Evolutionary conservation across 805 yeast species (phyloP), one percentile per base, ranked within the genome.

Genomic region (Starmerella davenportii): DNA sequence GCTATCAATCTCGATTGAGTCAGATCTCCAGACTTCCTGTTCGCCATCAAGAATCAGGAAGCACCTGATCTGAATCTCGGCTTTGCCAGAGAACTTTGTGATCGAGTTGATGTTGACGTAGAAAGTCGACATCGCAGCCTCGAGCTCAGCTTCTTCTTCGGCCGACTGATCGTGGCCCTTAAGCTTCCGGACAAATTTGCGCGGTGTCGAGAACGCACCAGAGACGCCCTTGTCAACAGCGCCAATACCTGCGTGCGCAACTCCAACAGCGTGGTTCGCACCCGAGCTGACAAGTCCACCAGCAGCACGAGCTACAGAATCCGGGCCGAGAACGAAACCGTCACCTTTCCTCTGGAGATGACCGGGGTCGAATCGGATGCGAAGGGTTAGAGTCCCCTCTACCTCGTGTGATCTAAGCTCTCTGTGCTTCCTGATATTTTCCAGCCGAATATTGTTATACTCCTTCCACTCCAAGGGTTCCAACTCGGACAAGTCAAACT

Each of bases 21-120:
- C 72, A 1, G 94, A 76, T 54, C 72, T 76, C 60, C 64, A 69
- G 29, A 87, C 51, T 34, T 69, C 78, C 51, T 71, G 76, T 37
- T 62, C 64, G 45, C 61, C 66, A 45, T 49, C 51, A 17, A 49
- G 55, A n/a, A 47, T 36, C 5, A 48, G 23, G 19, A 63, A 61
- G 8, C 61, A 57, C 18, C 70, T 76, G 34, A 80, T 66, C 44
- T 70, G 76, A 15, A 61, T 42, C 16, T 50, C 46, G 25, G 46
- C 46, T 34, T 51, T 52, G 11, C 54, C 54, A 5, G 41, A 34
- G 15, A 57, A 39, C 18, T 51, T 52, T 4, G 39, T 21, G 5
- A 51, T 40, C 23, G 42, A 40, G 23, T 42, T 46, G n/a, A 46
- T 35, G 13, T 46, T 39, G 5, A 47, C 45, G 4, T 41, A 32